Evolutionary conservation across 192 early-diverging fungal genomes (phyloP).

Genomic region (Gorgonomyces haynaldii): DNA sequence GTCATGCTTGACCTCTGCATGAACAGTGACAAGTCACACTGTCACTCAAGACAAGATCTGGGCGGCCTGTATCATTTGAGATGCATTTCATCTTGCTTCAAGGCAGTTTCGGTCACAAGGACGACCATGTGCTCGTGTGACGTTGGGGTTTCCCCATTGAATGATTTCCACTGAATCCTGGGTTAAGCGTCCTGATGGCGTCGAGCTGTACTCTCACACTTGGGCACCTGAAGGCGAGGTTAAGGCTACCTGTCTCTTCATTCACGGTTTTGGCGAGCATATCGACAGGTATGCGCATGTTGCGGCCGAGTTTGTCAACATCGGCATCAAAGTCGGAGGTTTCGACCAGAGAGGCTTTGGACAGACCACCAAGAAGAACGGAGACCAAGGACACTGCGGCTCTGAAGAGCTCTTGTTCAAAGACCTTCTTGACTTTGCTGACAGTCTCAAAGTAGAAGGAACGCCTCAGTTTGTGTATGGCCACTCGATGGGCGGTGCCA

Average conservation of each 20-base stretch:
- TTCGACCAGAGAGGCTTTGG: slow-evolving; percentile 63
- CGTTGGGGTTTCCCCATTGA: too few relatives aligned
- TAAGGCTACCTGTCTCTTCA: slow-evolving; percentile 30
- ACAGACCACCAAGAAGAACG: slow-evolving; percentile 39
- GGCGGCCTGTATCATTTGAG: too few relatives aligned
- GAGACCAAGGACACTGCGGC: slow-evolving; percentile 29
- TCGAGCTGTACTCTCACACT: slow-evolving; percentile 3
- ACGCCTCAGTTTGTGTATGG: slow-evolving; percentile 46
- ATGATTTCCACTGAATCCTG: slow-evolving; percentile 2
- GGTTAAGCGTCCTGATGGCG: background rate
- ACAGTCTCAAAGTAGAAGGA: slow-evolving; percentile 18
- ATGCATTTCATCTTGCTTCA: too few relatives aligned
- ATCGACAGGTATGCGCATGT: slow-evolving; percentile 50
- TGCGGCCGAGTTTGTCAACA: slow-evolving; percentile 37
- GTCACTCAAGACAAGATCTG: too few relatives aligned
- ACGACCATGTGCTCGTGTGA: too few relatives aligned
- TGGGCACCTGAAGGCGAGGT: slow-evolving; percentile 9
- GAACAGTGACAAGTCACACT: too few relatives aligned
- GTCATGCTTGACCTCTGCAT: too few relatives aligned
- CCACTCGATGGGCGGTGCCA: slow-evolving; percentile 31
- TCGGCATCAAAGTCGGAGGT: slow-evolving; percentile 41
- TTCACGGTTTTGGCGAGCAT: slow-evolving; percentile 57
- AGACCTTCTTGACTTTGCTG: slow-evolving; percentile 31
- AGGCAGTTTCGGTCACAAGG: too few relatives aligned
- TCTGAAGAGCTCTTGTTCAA: slow-evolving; percentile 16